A percentile compares a stretch with the other conserved stretches of the same genome.
These are phyloP conservation scores for Penicillium atrosanguineum DNA, from an alignment of 495 filamentous ascomycete genomes.

Conservation along the genomic window DNA sequence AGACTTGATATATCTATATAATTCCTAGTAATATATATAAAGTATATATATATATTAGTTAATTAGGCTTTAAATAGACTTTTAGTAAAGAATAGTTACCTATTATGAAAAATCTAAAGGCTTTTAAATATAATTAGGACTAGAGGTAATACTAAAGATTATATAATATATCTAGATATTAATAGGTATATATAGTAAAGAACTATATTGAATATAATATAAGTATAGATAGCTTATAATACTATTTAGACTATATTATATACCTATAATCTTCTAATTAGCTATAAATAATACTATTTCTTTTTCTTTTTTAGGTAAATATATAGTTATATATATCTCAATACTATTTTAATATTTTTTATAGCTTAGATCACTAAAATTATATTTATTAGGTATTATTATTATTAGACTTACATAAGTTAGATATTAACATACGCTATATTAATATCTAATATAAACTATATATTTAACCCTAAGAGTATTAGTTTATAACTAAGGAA, in stretches of 20 bases:
- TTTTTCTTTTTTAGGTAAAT: background rate
- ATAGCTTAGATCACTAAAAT: too few relatives aligned
- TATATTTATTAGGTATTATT: too few relatives aligned
- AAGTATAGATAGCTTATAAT: slow-evolving; percentile 10
- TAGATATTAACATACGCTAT: too few relatives aligned
- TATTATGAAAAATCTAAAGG: background rate
- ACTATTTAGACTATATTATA: slow-evolving; percentile 8
- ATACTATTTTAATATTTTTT: slow-evolving; percentile 4
- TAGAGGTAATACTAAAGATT: background rate
- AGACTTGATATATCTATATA: background rate
- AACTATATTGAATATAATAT: slow-evolving; percentile 6
- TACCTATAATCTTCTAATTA: slow-evolving; percentile 1
- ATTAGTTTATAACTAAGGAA: background rate
- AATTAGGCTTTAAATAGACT: background rate
- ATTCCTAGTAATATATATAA: background rate
- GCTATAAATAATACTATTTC: slow-evolving; percentile 6
- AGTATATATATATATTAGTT: slow-evolving; percentile 4
- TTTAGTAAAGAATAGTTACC: background rate
- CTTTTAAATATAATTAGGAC: background rate
- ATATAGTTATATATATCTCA: background rate
- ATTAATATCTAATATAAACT: background rate
- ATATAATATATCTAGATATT: background rate
- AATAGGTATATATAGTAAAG: background rate
- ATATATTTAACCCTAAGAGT: background rate
- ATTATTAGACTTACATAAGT: slow-evolving; percentile 1